These are phyloP conservation scores for Triangularia verruculosa DNA, from an alignment of 2,329 filamentous ascomycete species.

Conservation along the genomic window DNA sequence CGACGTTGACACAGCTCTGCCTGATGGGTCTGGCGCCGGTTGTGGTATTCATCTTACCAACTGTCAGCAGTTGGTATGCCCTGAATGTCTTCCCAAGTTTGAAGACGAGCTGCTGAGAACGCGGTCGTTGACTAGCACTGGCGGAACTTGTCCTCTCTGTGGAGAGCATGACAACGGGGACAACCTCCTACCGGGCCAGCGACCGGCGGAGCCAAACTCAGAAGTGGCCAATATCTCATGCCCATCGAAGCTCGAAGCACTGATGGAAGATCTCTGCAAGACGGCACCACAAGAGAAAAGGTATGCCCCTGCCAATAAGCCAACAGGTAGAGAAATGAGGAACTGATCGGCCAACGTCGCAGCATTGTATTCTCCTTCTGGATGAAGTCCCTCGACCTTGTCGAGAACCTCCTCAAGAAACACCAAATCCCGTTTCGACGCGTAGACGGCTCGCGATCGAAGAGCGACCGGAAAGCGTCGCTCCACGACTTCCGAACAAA, in stretches of 20 bases:
- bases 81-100: background rate
- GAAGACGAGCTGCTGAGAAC: background rate
- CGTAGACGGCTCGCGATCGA: constrained; percentile 1
- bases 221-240: background rate
- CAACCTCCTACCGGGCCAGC: background rate
- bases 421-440: background rate
- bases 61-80: background rate
- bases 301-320: background rate
- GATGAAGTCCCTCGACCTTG: constrained; percentile 5
- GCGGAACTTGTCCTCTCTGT: background rate
- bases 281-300: background rate
- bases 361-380: constrained; percentile 5
- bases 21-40: background rate
- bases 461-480: background rate
- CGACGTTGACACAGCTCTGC: background rate
- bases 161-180: background rate
- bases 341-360: no score
- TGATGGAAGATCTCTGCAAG: background rate
- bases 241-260: background rate
- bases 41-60: background rate
- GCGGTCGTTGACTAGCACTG: background rate
- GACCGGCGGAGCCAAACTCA: background rate
- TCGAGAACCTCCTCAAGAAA: background rate
- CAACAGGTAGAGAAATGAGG: no score
- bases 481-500: background rate